phyloP scores from a whole-genome alignment of 352 stramenopile species.

The Globisporangium canariense region DNA sequence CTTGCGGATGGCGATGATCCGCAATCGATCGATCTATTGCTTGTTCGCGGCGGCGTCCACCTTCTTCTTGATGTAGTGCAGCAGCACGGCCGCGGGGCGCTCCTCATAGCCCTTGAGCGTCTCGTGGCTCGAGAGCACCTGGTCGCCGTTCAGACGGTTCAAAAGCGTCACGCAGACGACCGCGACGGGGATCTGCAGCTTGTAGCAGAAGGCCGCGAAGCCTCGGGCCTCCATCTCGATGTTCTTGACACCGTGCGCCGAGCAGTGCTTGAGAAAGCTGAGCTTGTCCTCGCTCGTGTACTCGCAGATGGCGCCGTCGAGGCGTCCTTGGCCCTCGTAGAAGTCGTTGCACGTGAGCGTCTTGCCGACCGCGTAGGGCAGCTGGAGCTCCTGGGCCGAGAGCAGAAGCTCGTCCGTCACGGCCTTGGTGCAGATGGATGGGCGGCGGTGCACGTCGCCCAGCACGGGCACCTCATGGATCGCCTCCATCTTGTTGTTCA shows the following conservation, averaged over 20 bases:
- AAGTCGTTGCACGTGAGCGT: conserved; percentile 86
- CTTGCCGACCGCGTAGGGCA: conserved; percentile 72
- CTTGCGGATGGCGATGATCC: neutral
- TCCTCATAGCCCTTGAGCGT: conserved; percentile 65
- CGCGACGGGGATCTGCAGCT: conserved; percentile 71
- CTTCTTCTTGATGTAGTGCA: conserved; percentile 76
- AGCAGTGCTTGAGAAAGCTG: conserved; percentile 52
- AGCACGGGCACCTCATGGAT: conserved; percentile 66
- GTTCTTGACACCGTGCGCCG: conserved; percentile 64
- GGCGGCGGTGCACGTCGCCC: conserved; percentile 43
- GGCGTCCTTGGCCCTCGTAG: conserved; percentile 77
- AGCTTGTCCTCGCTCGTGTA: conserved; percentile 80
- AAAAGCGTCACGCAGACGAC: conserved; percentile 74
- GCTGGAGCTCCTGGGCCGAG: conserved; percentile 38
- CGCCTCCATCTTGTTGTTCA: conserved; percentile 78
- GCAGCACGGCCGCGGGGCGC: conserved; percentile 49
- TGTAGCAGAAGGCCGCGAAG: conserved; percentile 76
- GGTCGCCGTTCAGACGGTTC: conserved; percentile 77
- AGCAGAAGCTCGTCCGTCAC: conserved; percentile 52
- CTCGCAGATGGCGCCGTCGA: conserved; percentile 82
- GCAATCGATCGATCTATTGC: conserved; percentile 4
- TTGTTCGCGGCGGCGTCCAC: conserved; percentile 17
- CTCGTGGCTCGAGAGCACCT: conserved; percentile 56
- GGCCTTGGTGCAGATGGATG: conserved; percentile 51
- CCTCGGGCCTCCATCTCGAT: conserved; percentile 83